phyloP scores from a whole-genome alignment of 441 rosid genomes.

The Hura crepitans region DNA sequence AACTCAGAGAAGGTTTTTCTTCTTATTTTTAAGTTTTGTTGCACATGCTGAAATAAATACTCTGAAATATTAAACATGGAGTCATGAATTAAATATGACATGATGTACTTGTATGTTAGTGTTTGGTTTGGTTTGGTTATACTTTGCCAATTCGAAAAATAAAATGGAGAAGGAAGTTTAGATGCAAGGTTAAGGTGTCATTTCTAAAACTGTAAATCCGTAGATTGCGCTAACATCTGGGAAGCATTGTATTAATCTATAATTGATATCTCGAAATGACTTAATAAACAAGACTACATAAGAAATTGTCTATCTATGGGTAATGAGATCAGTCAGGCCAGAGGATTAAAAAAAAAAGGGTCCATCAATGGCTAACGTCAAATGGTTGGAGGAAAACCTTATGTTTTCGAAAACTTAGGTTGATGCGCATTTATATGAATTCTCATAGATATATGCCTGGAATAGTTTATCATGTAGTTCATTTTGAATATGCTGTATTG shows the following conservation, averaged over 20 bases:
- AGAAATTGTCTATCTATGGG: background rate
- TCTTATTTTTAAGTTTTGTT: slow-evolving; percentile 7
- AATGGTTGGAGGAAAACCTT: background rate
- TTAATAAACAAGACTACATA: background rate
- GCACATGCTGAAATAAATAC: background rate
- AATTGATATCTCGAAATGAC: background rate
- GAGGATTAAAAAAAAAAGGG: no score
- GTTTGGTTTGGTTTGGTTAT: slow-evolving; percentile 4
- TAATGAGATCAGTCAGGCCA: no score
- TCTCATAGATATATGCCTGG: background rate
- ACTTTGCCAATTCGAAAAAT: background rate
- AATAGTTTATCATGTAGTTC: background rate
- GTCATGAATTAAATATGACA: background rate
- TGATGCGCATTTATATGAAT: background rate
- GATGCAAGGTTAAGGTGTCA: background rate
- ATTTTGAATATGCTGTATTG: background rate
- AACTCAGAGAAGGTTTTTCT: slow-evolving; percentile 73
- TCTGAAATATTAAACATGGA: background rate
- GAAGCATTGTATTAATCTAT: background rate
- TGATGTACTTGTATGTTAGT: background rate
- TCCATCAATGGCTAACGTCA: no score
- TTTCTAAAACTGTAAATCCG: background rate
- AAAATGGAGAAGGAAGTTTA: background rate
- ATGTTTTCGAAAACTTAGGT: background rate
- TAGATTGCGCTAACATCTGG: background rate